A percentile compares a stretch with the other conserved stretches of the same genome.
phyloP scores from a whole-genome alignment of 208 protist genomes.

The Dictyostelium gargantuum region DNA sequence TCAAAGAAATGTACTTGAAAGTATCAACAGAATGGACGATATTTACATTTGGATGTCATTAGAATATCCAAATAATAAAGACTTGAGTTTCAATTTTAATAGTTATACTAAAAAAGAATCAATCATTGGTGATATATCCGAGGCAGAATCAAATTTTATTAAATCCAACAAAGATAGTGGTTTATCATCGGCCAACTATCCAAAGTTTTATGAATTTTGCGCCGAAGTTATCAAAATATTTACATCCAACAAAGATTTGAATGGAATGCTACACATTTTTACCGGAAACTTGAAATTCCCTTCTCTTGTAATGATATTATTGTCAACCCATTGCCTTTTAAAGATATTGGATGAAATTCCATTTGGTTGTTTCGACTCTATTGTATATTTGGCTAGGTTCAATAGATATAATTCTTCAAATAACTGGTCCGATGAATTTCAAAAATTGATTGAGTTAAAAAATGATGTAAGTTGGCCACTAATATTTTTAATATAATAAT shows the following conservation, averaged over 20 bases:
- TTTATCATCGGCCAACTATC: no score
- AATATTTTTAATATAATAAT: no score
- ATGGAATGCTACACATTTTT: no score
- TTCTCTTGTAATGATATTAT: not conserved
- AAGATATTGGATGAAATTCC: not conserved
- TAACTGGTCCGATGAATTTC: no score
- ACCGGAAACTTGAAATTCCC: rapidly evolving
- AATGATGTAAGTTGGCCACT: no score
- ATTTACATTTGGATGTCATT: not conserved
- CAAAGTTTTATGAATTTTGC: not conserved
- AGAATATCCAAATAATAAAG: not conserved
- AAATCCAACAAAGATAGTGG: no score
- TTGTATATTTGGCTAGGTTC: no score
- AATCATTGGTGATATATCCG: not conserved
- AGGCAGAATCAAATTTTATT: no score
- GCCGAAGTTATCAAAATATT: not conserved
- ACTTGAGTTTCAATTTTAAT: not conserved
- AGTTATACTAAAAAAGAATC: not conserved
- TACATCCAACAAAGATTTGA: no score
- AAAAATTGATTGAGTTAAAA: no score
- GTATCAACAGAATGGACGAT: not conserved
- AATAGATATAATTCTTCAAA: no score
- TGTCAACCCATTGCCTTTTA: not conserved
- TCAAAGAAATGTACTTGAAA: not conserved
- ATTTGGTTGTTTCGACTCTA: no score